These are phyloP conservation scores for Canavalia ensiformis DNA, from an alignment of 306 rosid genomes.

Conservation along the genomic window DNA sequence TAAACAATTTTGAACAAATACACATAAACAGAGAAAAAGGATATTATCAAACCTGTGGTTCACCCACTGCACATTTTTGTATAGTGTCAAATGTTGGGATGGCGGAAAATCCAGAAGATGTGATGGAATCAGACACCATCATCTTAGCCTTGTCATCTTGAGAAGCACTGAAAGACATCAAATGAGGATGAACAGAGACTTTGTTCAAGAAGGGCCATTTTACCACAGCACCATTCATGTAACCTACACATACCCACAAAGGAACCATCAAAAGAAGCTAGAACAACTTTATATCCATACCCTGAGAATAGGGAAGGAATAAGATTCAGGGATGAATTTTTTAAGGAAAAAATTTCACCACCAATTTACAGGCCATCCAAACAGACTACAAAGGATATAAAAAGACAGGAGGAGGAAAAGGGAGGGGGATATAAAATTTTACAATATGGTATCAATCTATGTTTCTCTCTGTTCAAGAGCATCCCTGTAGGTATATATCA, in stretches of 20 bases:
- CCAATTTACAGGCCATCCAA: not conserved
- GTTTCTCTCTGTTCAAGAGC: not conserved
- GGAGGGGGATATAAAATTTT: not conserved
- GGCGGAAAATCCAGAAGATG: slow-evolving; percentile 52
- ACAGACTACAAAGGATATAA: not conserved
- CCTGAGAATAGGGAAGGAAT: not conserved
- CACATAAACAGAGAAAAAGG: slow-evolving; percentile 3
- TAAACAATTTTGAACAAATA: slow-evolving; percentile 15
- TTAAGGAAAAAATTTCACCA: not conserved
- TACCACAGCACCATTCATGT: slow-evolving; percentile 47
- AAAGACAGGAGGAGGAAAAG: not conserved
- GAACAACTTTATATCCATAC: slow-evolving; percentile 5
- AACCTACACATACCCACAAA: slow-evolving; percentile 54
- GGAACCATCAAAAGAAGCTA: slow-evolving; percentile 34
- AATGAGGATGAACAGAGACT: slow-evolving; percentile 66
- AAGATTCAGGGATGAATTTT: slow-evolving; percentile 2
- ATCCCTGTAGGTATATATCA: not conserved
- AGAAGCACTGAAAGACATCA: slow-evolving; percentile 62
- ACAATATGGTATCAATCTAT: not conserved
- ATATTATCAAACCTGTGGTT: slow-evolving; percentile 62
- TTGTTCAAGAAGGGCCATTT: slow-evolving; percentile 72
- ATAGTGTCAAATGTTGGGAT: slow-evolving; percentile 47
- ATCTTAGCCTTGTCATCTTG: slow-evolving; percentile 61
- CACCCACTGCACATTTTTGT: slow-evolving; percentile 41
- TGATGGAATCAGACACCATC: slow-evolving; percentile 49